These are phyloP conservation scores for Quillaja saponaria DNA, from an alignment of 306 rosid genomes.

Conservation along the genomic window DNA sequence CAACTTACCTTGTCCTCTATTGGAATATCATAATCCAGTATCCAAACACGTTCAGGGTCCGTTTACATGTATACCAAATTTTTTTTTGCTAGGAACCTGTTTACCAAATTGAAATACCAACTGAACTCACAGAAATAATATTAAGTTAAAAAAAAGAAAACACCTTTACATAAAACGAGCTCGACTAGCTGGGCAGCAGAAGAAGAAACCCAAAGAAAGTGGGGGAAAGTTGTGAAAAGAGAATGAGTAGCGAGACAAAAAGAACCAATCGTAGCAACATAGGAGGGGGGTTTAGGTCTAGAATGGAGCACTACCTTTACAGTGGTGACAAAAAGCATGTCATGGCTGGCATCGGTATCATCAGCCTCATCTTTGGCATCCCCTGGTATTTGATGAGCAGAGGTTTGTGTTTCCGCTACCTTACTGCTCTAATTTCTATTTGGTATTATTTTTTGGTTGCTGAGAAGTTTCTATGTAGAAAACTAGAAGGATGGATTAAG, in stretches of 20 bases:
- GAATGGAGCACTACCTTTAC: slow-evolving; percentile 61
- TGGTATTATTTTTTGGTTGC: slow-evolving; percentile 6
- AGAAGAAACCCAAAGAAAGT: neutral
- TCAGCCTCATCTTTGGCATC: slow-evolving; percentile 54
- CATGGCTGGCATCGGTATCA: slow-evolving; percentile 63
- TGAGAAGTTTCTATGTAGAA: neutral
- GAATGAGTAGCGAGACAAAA: slow-evolving; percentile 63
- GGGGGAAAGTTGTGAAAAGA: neutral
- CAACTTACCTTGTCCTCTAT: no score
- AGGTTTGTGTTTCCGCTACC: slow-evolving; percentile 39
- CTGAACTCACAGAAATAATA: no score
- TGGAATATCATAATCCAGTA: no score
- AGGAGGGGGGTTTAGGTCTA: slow-evolving; percentile 56
- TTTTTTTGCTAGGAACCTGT: no score
- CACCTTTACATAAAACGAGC: no score
- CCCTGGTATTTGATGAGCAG: slow-evolving; percentile 77
- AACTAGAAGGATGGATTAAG: neutral
- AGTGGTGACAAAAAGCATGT: slow-evolving; percentile 94
- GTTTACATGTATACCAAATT: no score
- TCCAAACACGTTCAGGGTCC: no score
- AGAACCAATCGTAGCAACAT: slow-evolving; percentile 22
- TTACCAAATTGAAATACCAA: no score
- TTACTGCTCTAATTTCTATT: neutral
- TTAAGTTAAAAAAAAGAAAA: no score
- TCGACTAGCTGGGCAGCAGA: no score